Conservation (phyloP, 1,284 basidiomycete species). For the Boletellus sp. region DNA sequence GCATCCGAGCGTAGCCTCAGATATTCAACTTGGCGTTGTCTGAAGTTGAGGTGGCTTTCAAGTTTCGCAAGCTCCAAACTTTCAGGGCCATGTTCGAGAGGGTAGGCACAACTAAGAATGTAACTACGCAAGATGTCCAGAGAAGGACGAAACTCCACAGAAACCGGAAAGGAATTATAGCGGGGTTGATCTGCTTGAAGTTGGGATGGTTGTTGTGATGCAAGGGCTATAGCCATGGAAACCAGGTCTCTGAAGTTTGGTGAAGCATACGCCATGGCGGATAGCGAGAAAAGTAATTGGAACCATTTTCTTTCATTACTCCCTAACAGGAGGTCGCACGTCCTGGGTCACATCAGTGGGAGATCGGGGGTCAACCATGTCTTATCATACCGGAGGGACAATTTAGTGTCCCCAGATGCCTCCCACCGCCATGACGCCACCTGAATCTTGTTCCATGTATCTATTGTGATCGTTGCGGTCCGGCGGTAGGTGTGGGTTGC, state of each 20-base stretch:
- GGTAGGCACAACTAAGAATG: neutral
- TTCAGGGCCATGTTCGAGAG: conserved; percentile 17
- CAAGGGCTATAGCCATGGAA: conserved; percentile 32
- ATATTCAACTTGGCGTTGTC: conserved; percentile 4
- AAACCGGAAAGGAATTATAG: conserved; percentile 10
- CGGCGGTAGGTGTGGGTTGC: conserved; percentile 9
- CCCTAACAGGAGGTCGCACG: conserved; percentile 30
- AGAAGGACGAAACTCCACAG: conserved; percentile 10
- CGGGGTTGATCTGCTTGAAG: conserved; percentile 10
- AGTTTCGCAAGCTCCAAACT: neutral
- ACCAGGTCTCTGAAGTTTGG: conserved; percentile 15
- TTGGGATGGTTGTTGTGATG: conserved; percentile 11
- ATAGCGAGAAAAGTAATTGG: conserved; percentile 29
- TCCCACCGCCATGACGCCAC: too few species aligned
- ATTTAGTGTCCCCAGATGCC: neutral
- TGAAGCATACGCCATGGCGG: conserved; percentile 29
- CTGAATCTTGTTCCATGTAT: too few species aligned
- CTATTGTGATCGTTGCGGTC: neutral
- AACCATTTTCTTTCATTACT: conserved; percentile 13
- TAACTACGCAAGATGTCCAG: neutral
- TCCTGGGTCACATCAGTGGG: conserved; percentile 25
- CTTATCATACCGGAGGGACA: conserved; percentile 16
- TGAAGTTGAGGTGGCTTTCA: conserved; percentile 3
- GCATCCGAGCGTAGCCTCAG: conserved; percentile 9
- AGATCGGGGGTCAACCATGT: conserved; percentile 18